Conservation (phyloP, 257 asterid species). For the Petrea volubilis region DNA sequence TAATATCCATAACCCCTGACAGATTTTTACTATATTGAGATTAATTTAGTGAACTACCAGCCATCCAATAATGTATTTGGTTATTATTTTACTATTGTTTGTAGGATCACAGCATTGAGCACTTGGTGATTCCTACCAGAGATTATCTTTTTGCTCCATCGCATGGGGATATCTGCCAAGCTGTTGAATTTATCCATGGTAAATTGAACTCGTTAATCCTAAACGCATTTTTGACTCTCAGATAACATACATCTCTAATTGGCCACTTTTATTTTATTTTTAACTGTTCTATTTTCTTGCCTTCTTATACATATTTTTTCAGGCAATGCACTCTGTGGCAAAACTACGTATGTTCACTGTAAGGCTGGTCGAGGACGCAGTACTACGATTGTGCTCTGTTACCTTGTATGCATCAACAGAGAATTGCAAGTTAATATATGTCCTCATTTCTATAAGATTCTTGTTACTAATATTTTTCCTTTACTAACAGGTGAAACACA, state of each 20-base stretch:
- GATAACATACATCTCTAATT: constrained; percentile 3
- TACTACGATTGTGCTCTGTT: constrained; percentile 94
- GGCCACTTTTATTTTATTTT: too few species aligned
- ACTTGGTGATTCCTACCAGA: constrained; percentile 92
- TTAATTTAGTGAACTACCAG: background rate
- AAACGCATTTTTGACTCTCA: background rate
- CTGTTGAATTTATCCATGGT: constrained; percentile 87
- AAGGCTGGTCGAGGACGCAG: constrained; percentile 99
- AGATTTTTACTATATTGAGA: background rate
- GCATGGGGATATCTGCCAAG: constrained; percentile 63
- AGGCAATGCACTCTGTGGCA: constrained; percentile 63
- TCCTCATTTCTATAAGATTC: background rate
- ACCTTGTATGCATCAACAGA: constrained; percentile 52
- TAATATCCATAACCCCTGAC: background rate
- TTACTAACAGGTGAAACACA: constrained; percentile 69
- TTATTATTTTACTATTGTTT: constrained; percentile 21
- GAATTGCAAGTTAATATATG: background rate
- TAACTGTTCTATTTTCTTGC: too few species aligned
- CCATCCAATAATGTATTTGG: constrained; percentile 8
- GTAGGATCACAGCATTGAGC: constrained; percentile 71
- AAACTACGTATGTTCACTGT: constrained; percentile 88
- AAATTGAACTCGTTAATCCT: constrained; percentile 22
- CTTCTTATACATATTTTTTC: constrained; percentile 7
- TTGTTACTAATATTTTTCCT: background rate
- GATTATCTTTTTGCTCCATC: constrained; percentile 97